Conservation (phyloP, 1,284 basidiomycete species). For the Ustilago cynodontis region DNA sequence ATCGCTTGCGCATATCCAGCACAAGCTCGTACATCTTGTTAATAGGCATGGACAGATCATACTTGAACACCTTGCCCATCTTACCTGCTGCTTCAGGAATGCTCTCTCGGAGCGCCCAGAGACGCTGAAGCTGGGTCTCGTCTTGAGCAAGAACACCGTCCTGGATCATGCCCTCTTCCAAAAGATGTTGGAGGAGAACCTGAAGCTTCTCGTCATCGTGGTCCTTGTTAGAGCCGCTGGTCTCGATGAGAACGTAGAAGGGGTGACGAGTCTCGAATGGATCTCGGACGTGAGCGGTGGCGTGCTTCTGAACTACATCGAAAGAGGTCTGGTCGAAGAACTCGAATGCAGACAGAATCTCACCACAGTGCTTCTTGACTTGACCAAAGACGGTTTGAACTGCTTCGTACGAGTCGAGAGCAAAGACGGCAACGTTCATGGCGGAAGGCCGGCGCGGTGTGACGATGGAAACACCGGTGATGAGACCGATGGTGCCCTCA, state of each 20-base stretch:
- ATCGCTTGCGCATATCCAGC: conserved; percentile 80
- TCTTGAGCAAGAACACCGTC: conserved; percentile 95
- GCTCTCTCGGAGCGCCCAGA: conserved; percentile 95
- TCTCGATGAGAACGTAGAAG: conserved; percentile 88
- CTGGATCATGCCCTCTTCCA: conserved; percentile 82
- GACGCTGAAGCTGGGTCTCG: conserved; percentile 85
- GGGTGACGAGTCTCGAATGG: conserved; percentile 65
- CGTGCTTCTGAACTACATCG: conserved; percentile 77
- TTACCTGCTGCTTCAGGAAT: conserved; percentile 94
- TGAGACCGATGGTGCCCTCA: conserved; percentile 94
- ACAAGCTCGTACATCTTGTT: conserved; percentile 90
- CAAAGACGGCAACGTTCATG: conserved; percentile 74
- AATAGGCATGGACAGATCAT: conserved; percentile 93
- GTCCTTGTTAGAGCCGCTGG: conserved; percentile 90
- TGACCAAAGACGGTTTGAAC: conserved; percentile 75
- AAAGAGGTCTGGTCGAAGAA: conserved; percentile 92
- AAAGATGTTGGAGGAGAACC: conserved; percentile 81
- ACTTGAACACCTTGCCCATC: conserved; percentile 96
- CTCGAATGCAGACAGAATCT: conserved; percentile 98
- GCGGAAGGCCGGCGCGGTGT: conserved; percentile 84
- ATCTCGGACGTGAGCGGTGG: conserved; percentile 74
- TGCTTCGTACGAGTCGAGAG: conserved; percentile 73
- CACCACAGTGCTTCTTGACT: conserved; percentile 81
- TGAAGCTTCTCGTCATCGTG: conserved; percentile 98
- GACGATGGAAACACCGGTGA: conserved; percentile 94